Percentiles rank a stretch among this genome's conserved stretches.
phyloP scores from a whole-genome alignment of 2,329 filamentous ascomycete genomes.

The Pseudogymnoascus sp. region DNA sequence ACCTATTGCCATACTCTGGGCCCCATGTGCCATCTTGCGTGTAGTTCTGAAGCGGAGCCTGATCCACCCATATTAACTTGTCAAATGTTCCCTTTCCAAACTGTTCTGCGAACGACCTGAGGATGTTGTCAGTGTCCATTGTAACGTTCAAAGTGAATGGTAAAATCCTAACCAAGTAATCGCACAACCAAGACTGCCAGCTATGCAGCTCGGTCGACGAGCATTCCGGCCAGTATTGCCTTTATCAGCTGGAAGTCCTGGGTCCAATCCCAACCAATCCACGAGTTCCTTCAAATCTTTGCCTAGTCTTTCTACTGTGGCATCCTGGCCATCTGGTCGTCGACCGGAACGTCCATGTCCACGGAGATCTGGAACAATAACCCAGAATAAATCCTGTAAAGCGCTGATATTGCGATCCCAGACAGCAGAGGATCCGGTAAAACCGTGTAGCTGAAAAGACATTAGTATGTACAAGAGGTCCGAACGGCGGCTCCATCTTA shows the following conservation, averaged over 20 bases:
- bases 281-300: slow-evolving; percentile 26
- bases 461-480: neutral
- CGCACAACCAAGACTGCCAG: slow-evolving; percentile 26
- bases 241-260: slow-evolving; percentile 4
- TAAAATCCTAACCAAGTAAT: slow-evolving; percentile 24
- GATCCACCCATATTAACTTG: slow-evolving; percentile 27
- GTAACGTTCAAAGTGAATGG: neutral
- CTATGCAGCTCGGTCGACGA: slow-evolving; percentile 19
- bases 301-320: slow-evolving; percentile 24
- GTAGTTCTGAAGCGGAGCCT: slow-evolving; percentile 26
- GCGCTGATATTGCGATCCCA: slow-evolving; percentile 26
- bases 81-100: slow-evolving; percentile 24
- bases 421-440: slow-evolving; percentile 26
- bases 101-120: slow-evolving; percentile 26
- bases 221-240: neutral
- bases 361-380: slow-evolving; percentile 26
- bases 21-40: slow-evolving; percentile 24
- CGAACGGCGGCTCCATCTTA: neutral
- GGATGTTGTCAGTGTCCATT: neutral
- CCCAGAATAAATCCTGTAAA: slow-evolving; percentile 20
- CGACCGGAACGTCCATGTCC: slow-evolving; percentile 26
- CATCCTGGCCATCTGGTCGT: slow-evolving; percentile 24
- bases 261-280: slow-evolving; percentile 8
- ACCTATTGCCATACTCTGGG: slow-evolving; percentile 24
- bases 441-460: slow-evolving; percentile 27